Percentiles rank a stretch among this genome's conserved stretches.
phyloP scores from a whole-genome alignment of 352 stramenopile genomes.

The Globisporangium spiculum region DNA sequence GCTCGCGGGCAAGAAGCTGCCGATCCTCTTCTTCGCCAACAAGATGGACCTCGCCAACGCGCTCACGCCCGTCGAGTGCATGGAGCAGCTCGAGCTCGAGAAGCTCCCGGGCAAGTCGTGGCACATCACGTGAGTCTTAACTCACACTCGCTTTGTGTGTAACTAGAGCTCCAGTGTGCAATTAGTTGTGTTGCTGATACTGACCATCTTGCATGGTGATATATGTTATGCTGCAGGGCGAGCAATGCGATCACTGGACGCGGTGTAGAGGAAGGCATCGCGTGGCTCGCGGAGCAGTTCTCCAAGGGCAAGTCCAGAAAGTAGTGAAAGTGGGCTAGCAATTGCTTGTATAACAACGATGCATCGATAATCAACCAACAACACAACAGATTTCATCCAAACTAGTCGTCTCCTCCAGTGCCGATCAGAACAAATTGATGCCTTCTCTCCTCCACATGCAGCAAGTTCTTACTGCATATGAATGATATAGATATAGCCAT shows the following conservation, averaged over 20 bases:
- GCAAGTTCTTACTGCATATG: too few relatives aligned
- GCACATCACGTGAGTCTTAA: background rate
- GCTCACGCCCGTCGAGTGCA: background rate
- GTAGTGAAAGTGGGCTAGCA: background rate
- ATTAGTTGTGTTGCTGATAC: background rate
- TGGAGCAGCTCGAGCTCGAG: background rate
- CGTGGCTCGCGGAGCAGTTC: background rate
- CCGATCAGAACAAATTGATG: background rate
- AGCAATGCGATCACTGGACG: background rate
- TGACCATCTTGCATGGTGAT: background rate
- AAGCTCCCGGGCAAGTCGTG: background rate
- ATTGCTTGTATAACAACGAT: background rate
- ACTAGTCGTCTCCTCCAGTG: too few relatives aligned
- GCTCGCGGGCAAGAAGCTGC: background rate
- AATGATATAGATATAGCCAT: too few relatives aligned
- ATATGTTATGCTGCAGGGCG: background rate
- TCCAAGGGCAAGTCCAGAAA: background rate
- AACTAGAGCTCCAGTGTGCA: background rate
- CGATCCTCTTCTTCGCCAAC: background rate
- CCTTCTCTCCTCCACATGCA: background rate
- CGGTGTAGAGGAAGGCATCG: background rate
- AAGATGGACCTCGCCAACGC: background rate
- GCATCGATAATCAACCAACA: background rate
- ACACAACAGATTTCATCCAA: background rate
- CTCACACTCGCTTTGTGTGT: background rate